Base-by-base conservation (phyloP, 2,329 filamentous ascomycete species). In the Cladophialophora immunda region DNA sequence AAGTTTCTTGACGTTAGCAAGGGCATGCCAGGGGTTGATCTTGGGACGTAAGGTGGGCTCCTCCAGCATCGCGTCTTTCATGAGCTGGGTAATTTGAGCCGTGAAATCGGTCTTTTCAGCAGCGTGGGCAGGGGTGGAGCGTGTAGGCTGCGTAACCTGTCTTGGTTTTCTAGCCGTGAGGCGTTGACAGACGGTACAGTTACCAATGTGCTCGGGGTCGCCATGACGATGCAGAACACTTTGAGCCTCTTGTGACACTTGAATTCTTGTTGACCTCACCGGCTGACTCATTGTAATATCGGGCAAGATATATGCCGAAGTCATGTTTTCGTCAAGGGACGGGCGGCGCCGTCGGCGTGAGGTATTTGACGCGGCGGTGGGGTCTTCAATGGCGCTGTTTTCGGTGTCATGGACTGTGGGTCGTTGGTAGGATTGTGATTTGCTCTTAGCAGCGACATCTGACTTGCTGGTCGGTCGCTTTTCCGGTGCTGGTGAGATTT, bases 1-100 rank as follows among this genome's bases (percentile, higher is more conserved):
- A 7, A 89, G 86, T 79, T 96, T 95, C 76, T 97, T 89, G 25
- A 97, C 91, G n/a, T 89, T 87, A 7, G 91, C 90, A 27, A 97
- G 86, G 9, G 93, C 92, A 52, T 89, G 80, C 4, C 86, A 88
- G 0, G 92, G 92, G 1, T 87, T 81, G 74, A 92, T 89, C 0
- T 89, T 84, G 5, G 82, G 87, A 0, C 87, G 86, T 55, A 89
- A 75, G 0, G 87, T 90, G 0, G 84, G 84, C 59, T 88, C 85
- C n/a, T 84, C 81, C 57, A 86, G 83, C 54, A 68, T 61, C 13
- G 64, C 64, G 45, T 72, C 65, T 34, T 72, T 66, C 60, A 68
- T 68, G 5, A 72, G 65, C 34, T 68, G 66, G 13, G 71, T 71
- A 27, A 72, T 56, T 52, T 71, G 69, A 8, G 69, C 69, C 25